A percentile compares a stretch with the other conserved stretches of the same genome.
phyloP scores from a whole-genome alignment of 192 early-diverging fungal genomes.

The Entomortierella lignicola region DNA sequence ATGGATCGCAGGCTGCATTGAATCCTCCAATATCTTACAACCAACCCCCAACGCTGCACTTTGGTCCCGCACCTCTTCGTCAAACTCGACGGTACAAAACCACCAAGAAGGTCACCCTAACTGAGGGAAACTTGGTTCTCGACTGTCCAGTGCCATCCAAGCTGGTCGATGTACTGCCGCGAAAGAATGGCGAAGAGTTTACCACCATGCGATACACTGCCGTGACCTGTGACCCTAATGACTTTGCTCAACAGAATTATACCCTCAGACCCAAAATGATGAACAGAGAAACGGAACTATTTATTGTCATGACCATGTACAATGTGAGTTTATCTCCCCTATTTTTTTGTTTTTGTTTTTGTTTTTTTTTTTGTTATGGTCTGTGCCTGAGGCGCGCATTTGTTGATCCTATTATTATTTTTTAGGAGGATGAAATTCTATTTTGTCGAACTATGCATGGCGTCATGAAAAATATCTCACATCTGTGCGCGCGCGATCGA shows the following conservation, averaged over 20 bases:
- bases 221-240: constrained; percentile 72
- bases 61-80: constrained; percentile 45
- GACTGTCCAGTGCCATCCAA: constrained; percentile 70
- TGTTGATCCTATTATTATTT: not conserved
- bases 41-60: constrained; percentile 30
- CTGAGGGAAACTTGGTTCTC: constrained; percentile 74
- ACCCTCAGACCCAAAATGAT: constrained; percentile 75
- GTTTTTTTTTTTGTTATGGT: not conserved
- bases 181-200: constrained; percentile 69
- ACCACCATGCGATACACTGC: constrained; percentile 79
- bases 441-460: constrained; percentile 91
- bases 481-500: constrained; percentile 73
- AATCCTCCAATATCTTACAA: constrained; percentile 1
- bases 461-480: constrained; percentile 88
- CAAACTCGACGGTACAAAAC: constrained; percentile 61
- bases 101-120: constrained; percentile 65
- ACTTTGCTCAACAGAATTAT: constrained; percentile 73
- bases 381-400: not conserved
- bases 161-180: constrained; percentile 61
- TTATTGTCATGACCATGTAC: constrained; percentile 95
- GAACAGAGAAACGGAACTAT: constrained; percentile 85
- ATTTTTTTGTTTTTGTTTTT: not conserved
- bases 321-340: constrained; percentile 44
- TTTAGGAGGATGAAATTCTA: constrained; percentile 86
- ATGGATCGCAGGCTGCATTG: constrained; percentile 17